These are phyloP conservation scores for Theileria equi DNA, from an alignment of 169 alveolate genomes.

Conservation along the genomic window DNA sequence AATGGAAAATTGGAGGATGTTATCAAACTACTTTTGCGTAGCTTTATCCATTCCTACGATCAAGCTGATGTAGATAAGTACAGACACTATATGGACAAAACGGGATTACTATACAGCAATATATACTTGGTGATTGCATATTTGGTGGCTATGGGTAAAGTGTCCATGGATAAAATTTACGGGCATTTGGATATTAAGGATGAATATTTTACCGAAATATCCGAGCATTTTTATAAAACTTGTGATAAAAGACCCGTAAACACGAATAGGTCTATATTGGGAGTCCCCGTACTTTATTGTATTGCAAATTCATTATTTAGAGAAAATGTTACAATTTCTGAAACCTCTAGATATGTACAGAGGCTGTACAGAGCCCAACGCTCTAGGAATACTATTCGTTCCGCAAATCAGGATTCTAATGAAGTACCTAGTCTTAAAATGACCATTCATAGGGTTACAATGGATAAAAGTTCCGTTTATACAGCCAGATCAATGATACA, in stretches of 20 bases:
- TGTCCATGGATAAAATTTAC: constrained; percentile 11
- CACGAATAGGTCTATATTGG: not conserved
- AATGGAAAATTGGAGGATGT: constrained; percentile 21
- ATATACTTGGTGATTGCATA: constrained; percentile 15
- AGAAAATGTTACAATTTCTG: not conserved
- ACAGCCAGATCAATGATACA: not conserved
- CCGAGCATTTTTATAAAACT: constrained; percentile 11
- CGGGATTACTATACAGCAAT: not conserved
- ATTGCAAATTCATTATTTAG: not conserved
- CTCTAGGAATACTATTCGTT: too few relatives aligned
- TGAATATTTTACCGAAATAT: not conserved
- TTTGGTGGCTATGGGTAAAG: constrained; percentile 2
- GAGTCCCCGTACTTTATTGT: not conserved
- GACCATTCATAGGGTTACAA: not conserved
- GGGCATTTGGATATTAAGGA: constrained; percentile 42
- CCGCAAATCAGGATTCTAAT: too few relatives aligned
- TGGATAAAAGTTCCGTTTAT: not conserved
- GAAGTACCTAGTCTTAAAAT: not conserved
- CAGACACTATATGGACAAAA: too few relatives aligned
- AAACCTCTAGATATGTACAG: too few relatives aligned
- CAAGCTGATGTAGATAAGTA: too few relatives aligned
- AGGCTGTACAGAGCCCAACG: too few relatives aligned
- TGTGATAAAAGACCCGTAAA: constrained; percentile 6
- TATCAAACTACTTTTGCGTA: constrained; percentile 20
- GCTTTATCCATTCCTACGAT: too few relatives aligned